Conservation (phyloP, 306 rosid genomes). For the Alnus rubra region DNA sequence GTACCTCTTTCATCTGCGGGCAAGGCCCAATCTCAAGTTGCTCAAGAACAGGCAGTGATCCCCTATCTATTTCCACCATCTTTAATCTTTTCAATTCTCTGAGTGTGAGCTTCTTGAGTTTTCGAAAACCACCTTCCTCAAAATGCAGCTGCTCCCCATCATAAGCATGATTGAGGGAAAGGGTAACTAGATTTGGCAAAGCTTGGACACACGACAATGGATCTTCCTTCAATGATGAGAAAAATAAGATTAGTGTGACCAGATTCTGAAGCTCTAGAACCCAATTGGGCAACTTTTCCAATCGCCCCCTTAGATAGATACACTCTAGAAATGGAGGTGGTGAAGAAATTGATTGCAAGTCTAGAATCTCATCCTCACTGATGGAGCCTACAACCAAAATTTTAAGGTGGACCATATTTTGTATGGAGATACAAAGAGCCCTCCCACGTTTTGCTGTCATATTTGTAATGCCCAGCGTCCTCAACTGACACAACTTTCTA, state of each 20-base stretch:
- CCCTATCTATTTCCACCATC: neutral
- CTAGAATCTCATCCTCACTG: constrained; percentile 21
- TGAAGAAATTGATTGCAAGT: constrained; percentile 4
- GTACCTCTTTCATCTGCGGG: constrained; percentile 15
- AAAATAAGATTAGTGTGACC: neutral
- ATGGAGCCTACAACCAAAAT: neutral
- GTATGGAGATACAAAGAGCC: neutral
- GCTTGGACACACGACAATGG: neutral
- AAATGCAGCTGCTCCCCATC: constrained; percentile 19
- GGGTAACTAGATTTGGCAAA: neutral
- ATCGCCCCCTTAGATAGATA: constrained; percentile 13
- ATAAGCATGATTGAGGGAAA: neutral
- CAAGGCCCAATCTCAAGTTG: constrained; percentile 1
- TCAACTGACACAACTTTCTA: neutral
- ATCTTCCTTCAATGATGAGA: constrained; percentile 7
- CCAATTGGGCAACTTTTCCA: constrained; percentile 25
- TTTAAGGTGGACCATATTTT: constrained; percentile 22
- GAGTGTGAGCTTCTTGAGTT: neutral
- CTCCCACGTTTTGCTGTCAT: neutral
- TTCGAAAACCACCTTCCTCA: constrained; percentile 3
- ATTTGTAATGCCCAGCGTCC: neutral
- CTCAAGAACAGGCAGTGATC: constrained; percentile 11
- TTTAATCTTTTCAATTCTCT: neutral
- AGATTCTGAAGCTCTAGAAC: constrained; percentile 10
- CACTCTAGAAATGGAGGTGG: neutral